Conservation (phyloP, 2,329 filamentous ascomycete genomes). For the Colletotrichum tamarilloi region DNA sequence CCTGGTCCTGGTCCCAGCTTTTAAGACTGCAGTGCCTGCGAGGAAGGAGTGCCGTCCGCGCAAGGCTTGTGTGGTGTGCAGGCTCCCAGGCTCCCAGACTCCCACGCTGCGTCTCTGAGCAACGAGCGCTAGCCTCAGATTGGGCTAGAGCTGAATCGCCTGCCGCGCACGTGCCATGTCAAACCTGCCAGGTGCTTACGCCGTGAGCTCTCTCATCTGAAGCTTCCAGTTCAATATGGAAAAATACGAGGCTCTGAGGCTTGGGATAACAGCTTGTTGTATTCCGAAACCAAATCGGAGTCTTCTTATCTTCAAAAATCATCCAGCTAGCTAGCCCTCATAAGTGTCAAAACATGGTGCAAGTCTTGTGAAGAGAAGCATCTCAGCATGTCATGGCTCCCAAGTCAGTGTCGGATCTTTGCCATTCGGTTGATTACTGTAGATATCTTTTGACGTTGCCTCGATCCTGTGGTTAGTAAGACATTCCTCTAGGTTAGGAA, state of each 20-base stretch:
- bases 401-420: too few species aligned
- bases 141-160: constrained; percentile 9
- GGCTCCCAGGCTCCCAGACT: neutral
- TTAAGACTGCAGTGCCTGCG: constrained; percentile 16
- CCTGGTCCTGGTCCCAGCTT: constrained; percentile 25
- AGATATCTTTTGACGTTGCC: neutral
- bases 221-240: too few species aligned
- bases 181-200: neutral
- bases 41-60: neutral
- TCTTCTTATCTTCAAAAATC: too few species aligned
- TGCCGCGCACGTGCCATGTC: constrained; percentile 15
- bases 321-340: too few species aligned
- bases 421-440: neutral
- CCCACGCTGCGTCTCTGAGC: constrained; percentile 7
- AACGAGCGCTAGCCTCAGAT: constrained; percentile 13
- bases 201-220: too few species aligned
- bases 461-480: neutral
- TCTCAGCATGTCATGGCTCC: neutral
- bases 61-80: constrained; percentile 22
- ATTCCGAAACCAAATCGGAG: too few species aligned
- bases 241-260: too few species aligned
- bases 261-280: too few species aligned
- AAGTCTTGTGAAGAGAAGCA: neutral
- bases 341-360: neutral
- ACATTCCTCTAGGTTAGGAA: neutral